Conservation (phyloP, 345 rosid genomes). For the Eutrema japonicum region DNA sequence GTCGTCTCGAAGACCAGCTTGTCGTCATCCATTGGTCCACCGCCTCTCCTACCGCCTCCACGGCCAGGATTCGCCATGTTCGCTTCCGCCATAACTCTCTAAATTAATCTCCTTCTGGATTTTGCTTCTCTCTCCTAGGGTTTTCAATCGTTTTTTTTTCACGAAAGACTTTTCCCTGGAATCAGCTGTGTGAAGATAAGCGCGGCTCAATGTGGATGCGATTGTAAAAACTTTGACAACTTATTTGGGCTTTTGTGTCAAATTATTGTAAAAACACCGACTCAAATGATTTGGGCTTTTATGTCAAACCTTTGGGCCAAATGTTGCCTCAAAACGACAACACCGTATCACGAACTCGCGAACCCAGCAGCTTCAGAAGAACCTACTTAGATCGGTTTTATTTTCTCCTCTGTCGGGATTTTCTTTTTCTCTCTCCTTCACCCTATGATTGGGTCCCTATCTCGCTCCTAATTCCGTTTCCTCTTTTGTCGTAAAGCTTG, state of each 20-base stretch:
- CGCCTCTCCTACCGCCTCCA: constrained; percentile 53
- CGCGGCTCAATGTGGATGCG: constrained; percentile 24
- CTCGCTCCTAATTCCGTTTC: constrained; percentile 11
- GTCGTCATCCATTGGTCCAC: constrained; percentile 51
- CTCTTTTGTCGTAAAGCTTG: background rate
- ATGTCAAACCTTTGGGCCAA: no score
- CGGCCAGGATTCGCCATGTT: constrained; percentile 41
- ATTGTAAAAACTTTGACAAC: constrained; percentile 18
- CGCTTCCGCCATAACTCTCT: constrained; percentile 40
- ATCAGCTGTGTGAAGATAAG: constrained; percentile 15
- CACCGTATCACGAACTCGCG: constrained; percentile 12
- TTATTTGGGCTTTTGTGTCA: constrained; percentile 16
- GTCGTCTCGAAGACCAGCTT: constrained; percentile 85
- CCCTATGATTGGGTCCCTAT: background rate
- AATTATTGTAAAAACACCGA: background rate
- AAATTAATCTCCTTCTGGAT: background rate
- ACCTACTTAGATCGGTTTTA: constrained; percentile 40
- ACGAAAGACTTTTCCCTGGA: constrained; percentile 3
- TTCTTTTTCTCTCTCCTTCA: background rate
- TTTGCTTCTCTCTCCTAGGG: constrained; percentile 46
- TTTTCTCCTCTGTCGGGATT: constrained; percentile 27
- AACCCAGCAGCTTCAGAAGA: constrained; percentile 31
- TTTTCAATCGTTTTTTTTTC: constrained; percentile 29
- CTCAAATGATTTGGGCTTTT: no score
- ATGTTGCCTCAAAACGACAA: constrained; percentile 31